Conservation (phyloP, 2,329 filamentous ascomycete genomes). For the Colletotrichum shisoi region DNA sequence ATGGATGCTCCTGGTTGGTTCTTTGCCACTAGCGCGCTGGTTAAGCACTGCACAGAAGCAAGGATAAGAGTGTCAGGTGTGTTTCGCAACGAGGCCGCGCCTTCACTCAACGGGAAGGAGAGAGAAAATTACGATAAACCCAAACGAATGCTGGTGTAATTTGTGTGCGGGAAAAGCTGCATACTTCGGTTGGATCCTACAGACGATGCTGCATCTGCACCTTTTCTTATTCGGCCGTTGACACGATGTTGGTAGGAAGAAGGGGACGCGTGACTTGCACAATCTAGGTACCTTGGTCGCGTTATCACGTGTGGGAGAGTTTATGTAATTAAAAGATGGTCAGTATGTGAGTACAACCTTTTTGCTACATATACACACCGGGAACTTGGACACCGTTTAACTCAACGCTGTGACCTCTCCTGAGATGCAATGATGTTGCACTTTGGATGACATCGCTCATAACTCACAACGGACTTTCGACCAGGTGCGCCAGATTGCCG, state of each 20-base stretch:
- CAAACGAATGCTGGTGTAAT: not conserved
- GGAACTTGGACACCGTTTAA: no score
- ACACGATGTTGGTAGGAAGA: not conserved
- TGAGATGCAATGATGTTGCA: slow-evolving; percentile 10
- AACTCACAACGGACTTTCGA: not conserved
- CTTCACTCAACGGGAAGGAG: not conserved
- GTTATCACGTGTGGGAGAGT: slow-evolving; percentile 15
- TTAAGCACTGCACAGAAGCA: not conserved
- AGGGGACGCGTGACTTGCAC: slow-evolving; percentile 3
- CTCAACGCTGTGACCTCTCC: not conserved
- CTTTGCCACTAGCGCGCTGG: not conserved
- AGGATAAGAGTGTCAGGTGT: not conserved
- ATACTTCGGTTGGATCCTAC: not conserved
- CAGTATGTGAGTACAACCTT: not conserved
- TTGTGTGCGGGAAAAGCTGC: not conserved
- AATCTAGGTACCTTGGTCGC: not conserved
- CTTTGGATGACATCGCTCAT: not conserved
- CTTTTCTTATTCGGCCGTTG: not conserved
- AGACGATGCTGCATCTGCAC: not conserved
- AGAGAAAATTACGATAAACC: not conserved
- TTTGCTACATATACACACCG: no score
- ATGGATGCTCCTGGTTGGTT: not conserved
- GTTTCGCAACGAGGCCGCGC: not conserved
- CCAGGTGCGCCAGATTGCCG: not conserved
- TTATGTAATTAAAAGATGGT: not conserved